These are phyloP conservation scores for Skeletonema potamos DNA, from an alignment of 108 stramenopile genomes.

Conservation along the genomic window DNA sequence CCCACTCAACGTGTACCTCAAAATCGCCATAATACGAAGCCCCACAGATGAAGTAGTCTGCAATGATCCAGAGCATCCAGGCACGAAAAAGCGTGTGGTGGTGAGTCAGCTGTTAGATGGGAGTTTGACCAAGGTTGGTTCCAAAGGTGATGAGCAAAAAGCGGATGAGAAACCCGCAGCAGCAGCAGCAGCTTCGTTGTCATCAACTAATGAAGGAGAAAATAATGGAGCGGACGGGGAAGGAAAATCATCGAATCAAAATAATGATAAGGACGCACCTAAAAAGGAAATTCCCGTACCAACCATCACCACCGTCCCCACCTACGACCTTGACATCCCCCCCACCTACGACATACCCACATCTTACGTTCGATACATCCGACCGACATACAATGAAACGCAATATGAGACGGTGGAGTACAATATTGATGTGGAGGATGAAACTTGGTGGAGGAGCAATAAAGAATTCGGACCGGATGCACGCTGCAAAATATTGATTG, in stretches of 20 bases:
- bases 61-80: constrained; percentile 64
- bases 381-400: constrained; percentile 50
- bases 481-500: constrained; percentile 12
- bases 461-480: constrained; percentile 60
- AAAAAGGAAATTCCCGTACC: constrained; percentile 84
- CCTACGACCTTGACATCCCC: constrained; percentile 65
- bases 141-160: not conserved
- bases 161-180: not conserved
- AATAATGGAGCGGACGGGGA: too few species aligned
- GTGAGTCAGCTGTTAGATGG: constrained; percentile 13
- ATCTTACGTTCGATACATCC: constrained; percentile 69
- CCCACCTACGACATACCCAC: constrained; percentile 53
- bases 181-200: constrained; percentile 41
- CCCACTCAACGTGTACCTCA: constrained; percentile 78
- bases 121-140: constrained; percentile 4
- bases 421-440: constrained; percentile 77
- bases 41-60: constrained; percentile 59
- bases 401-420: constrained; percentile 59
- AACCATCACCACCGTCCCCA: constrained; percentile 58
- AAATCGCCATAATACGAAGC: constrained; percentile 71
- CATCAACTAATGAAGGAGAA: constrained; percentile 29
- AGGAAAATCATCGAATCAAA: constrained; percentile 47
- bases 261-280: constrained; percentile 5
- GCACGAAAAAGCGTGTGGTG: constrained; percentile 45
- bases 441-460: constrained; percentile 70